Conservation (phyloP, 495 filamentous ascomycete genomes). For the Neurospora sp. region DNA sequence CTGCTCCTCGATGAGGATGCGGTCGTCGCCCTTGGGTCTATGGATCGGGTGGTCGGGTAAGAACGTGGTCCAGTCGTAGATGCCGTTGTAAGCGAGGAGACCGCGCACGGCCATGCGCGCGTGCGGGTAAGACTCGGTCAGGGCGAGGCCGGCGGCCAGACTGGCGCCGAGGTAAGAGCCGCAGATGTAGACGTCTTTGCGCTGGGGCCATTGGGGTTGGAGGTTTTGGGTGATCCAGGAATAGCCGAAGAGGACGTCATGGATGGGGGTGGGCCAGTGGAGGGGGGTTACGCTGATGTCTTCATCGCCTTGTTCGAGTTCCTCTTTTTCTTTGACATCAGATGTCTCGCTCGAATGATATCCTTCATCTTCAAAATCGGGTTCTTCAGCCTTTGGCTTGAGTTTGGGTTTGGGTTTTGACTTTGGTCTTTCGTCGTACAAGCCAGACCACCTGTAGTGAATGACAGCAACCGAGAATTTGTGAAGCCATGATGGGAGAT, state of each 20-base stretch:
- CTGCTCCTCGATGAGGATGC: neutral
- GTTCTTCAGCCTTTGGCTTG: neutral
- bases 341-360: neutral
- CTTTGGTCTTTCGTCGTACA: neutral
- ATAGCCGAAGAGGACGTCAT: conserved; percentile 39
- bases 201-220: conserved; percentile 7
- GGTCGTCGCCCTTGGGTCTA: conserved; percentile 2
- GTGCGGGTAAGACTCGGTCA: conserved; percentile 34
- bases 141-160: conserved; percentile 36
- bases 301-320: neutral
- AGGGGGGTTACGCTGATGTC: neutral
- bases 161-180: conserved; percentile 42
- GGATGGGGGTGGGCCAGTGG: conserved; percentile 38
- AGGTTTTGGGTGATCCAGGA: conserved; percentile 32
- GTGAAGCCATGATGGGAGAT: conserved; percentile 24
- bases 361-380: neutral
- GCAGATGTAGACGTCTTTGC: conserved; percentile 35
- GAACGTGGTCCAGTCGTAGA: conserved; percentile 46
- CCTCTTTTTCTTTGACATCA: neutral
- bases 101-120: conserved; percentile 32
- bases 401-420: neutral
- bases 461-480: conserved; percentile 27
- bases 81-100: conserved; percentile 37
- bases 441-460: conserved; percentile 30
- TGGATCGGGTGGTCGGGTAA: conserved; percentile 34